These are phyloP conservation scores for Phanerodontia chrysosporium DNA, from an alignment of 768 basidiomycete genomes.

Conservation along the genomic window DNA sequence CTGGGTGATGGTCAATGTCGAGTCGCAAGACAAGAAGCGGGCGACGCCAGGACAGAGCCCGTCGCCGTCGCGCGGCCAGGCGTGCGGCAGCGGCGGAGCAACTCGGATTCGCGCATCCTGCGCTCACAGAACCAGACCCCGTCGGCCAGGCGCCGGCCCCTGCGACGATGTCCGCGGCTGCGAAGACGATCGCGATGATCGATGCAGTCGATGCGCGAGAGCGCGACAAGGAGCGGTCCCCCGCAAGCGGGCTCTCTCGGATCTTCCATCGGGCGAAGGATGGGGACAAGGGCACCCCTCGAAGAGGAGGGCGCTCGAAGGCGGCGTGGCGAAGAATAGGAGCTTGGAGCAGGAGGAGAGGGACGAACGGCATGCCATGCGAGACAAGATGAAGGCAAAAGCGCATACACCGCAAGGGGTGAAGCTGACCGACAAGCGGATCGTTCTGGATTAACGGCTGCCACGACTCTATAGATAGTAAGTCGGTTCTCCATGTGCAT, in stretches of 20 bases:
- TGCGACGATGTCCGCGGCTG: constrained; percentile 41
- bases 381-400: background rate
- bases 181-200: constrained; percentile 59
- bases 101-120: constrained; percentile 25
- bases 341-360: constrained; percentile 1
- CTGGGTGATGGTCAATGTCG: constrained; percentile 29
- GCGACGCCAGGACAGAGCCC: constrained; percentile 20
- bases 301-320: constrained; percentile 7
- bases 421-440: background rate
- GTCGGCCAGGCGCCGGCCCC: constrained; percentile 9
- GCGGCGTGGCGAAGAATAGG: background rate
- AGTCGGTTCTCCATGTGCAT: background rate
- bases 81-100: constrained; percentile 18
- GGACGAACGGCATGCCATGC: background rate
- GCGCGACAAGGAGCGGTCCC: constrained; percentile 19
- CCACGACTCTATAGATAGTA: background rate
- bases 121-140: background rate
- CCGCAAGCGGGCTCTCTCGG: constrained; percentile 17
- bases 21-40: constrained; percentile 7
- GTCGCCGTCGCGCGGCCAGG: constrained; percentile 14
- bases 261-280: constrained; percentile 6
- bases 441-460: background rate
- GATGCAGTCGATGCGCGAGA: constrained; percentile 51
- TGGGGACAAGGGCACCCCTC: background rate
- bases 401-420: background rate